Base-by-base conservation (phyloP, 108 stramenopile species). In the Parmales sp. region DNA sequence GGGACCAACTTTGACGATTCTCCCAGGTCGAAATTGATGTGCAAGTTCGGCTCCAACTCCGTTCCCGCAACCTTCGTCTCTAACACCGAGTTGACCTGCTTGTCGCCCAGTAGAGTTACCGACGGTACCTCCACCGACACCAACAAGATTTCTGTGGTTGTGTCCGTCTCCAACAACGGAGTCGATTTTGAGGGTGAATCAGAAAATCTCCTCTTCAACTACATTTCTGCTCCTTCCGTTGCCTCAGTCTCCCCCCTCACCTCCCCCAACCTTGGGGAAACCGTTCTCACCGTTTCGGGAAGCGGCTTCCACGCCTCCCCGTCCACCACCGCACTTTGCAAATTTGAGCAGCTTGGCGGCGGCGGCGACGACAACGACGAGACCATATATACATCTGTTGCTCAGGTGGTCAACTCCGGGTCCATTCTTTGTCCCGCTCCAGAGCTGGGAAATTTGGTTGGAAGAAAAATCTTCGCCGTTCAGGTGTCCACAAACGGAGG, bases 1-100 rank as follows among this genome's bases (percentile, higher is more conserved):
- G 54, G 54, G 11, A 34, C 54, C 54, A 60, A 60, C 28, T 60
- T 60, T 31, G n/a, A 19, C 2, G 54, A 60, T 20, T n/a, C n/a
- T n/a, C n/a, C n/a, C n/a, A 26, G 31, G 29, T 28, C 13, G 3
- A 2, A 60, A 1, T 34, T 60, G n/a, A 34, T 28, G 9, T 60
- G 54, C 31, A 60, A 34, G 54, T 67, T 26, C 26, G 66, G 34
- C 45, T 4, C 13, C 29, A 34, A 6, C 34, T 36, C 26, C 16
- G 5, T 34, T 26, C 45, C 45, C n/a, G 45, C 45, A 19, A 36
- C 34, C 11, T 67, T 46, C 66, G 28, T 67, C 26, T 6, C 45
- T 1, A 18, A 29, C 6, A 45, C 44, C 2, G 16, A 13, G 19
- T 29, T 48, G 13, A 28, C 18, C 31, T 67, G 66, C 66, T n/a